Percentiles rank a stretch among this genome's conserved stretches.
Evolutionary conservation across 305 asterid species (phyloP).

Genomic region (Fraxinus floribunda): DNA sequence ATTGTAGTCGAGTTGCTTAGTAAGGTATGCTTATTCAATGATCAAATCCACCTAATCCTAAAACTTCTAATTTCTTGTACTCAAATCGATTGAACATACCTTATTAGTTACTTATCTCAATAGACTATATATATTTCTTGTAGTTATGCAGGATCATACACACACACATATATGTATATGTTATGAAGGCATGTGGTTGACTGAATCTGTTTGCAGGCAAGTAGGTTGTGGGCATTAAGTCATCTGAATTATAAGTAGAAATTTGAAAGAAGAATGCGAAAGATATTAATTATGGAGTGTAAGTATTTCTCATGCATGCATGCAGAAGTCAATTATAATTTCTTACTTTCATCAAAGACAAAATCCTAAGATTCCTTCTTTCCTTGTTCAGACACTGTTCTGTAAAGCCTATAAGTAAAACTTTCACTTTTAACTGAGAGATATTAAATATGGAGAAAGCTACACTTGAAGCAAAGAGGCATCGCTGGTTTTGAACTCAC

Average conservation of each 20-base stretch:
- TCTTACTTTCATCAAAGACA: conserved; percentile 32
- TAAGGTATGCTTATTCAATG: too few relatives aligned
- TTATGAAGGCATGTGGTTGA: background rate
- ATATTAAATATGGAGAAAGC: conserved; percentile 36
- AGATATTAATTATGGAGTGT: background rate
- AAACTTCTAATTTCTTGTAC: background rate
- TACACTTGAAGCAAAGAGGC: conserved; percentile 30
- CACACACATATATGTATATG: background rate
- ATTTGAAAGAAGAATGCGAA: background rate
- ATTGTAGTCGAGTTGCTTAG: background rate
- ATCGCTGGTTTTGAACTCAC: conserved; percentile 21
- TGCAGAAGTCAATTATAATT: conserved; percentile 11
- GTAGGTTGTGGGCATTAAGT: background rate
- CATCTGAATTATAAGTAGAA: background rate
- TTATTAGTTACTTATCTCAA: background rate
- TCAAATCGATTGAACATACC: background rate
- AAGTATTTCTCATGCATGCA: background rate
- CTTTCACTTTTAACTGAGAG: conserved; percentile 32
- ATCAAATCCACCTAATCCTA: background rate
- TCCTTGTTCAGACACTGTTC: conserved; percentile 19
- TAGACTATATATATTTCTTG: too few relatives aligned
- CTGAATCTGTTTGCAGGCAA: background rate
- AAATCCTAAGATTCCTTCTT: conserved; percentile 21
- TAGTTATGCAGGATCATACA: background rate
- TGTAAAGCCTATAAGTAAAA: conserved; percentile 12